Evolutionary conservation across 2,329 filamentous ascomycete genomes (phyloP).

Genomic region (Fusarium hainanense): DNA sequence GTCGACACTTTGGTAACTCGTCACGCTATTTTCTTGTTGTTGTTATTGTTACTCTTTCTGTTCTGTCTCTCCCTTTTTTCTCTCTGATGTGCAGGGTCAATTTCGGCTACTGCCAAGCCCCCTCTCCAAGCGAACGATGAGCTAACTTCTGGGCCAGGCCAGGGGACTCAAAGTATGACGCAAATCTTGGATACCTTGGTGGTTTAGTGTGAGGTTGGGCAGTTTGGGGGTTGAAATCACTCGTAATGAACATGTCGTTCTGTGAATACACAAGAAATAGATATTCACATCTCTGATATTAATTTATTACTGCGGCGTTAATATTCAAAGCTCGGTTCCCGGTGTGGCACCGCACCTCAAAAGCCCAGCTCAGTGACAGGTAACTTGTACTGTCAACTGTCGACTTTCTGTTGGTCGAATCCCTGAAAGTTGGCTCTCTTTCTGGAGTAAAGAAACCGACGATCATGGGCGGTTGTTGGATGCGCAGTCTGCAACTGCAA

Average conservation of each 20-base stretch:
- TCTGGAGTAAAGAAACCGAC: not conserved
- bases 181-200: slow-evolving; percentile 27
- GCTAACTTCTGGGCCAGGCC: slow-evolving; percentile 4
- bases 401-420: not conserved
- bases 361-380: slow-evolving; percentile 6
- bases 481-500: not conserved
- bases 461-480: slow-evolving; percentile 16
- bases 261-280: not conserved
- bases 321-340: slow-evolving; percentile 22
- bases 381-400: not conserved
- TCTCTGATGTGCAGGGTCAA: slow-evolving; percentile 29
- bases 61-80: slow-evolving; percentile 4
- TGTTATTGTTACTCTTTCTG: not conserved
- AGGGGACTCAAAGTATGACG: slow-evolving; percentile 34
- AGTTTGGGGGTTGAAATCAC: slow-evolving; percentile 8
- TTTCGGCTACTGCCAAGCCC: slow-evolving; percentile 37
- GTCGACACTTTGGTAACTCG: slow-evolving; percentile 15
- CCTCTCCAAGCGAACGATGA: slow-evolving; percentile 35
- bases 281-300: slow-evolving; percentile 6
- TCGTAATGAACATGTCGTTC: not conserved
- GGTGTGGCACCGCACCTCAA: not conserved
- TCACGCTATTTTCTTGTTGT: not conserved
- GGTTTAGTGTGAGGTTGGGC: slow-evolving; percentile 19
- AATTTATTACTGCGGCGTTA: slow-evolving; percentile 10
- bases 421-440: not conserved